Evolutionary conservation across 176 grass and related monocot genomes (phyloP), one percentile per base, ranked within the genome.

Genomic region (Microstegium vimineum): DNA sequence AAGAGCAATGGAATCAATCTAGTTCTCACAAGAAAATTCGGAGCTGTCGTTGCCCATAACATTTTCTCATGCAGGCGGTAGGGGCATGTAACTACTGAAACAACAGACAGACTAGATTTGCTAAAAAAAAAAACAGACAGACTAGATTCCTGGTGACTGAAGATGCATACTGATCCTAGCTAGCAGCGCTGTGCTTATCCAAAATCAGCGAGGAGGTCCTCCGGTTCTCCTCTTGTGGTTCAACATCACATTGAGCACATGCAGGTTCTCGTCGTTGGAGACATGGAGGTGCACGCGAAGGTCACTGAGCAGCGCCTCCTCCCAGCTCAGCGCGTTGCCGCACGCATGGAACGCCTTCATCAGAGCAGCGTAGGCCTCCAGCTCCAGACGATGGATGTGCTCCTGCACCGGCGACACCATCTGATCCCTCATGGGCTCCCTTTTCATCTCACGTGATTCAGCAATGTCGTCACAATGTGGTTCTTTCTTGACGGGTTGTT

Each of bases 261-360:
- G 63, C 52, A 89, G 76, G 79, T 97, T 90, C 66, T 97, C 94
- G 33, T 94, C 83, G 78, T 79, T 85, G 18, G 92, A 91, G 75
- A 97, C 80, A 42, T 97, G 73, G 43, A 97, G 89, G 1, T 54
- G 76, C 72, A 77, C 49, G 20, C 94, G 94, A 10, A 97, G 80
- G 69, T 94, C 66, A 14, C 69, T 83, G 59, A 97, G 84, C 63
- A 94, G 62, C 11, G 72, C 92, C 66, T 78, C 84, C 84, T 87
- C 77, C 94, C 92, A 97, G 41, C 73, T 92, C 18, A 97, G 60
- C 62, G 64, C 46, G 3, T 86, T 71, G 5, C 92, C 90, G 15
- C 78, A 83, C 5, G 87, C 88, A 77, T 92, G 81, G 59, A 97
- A 90, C 47, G 81, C 92, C 84, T 60, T 73, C 81, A 89, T 85